These are phyloP conservation scores for Solanum hybrid DNA, from an alignment of 305 asterid genomes.

Conservation along the genomic window DNA sequence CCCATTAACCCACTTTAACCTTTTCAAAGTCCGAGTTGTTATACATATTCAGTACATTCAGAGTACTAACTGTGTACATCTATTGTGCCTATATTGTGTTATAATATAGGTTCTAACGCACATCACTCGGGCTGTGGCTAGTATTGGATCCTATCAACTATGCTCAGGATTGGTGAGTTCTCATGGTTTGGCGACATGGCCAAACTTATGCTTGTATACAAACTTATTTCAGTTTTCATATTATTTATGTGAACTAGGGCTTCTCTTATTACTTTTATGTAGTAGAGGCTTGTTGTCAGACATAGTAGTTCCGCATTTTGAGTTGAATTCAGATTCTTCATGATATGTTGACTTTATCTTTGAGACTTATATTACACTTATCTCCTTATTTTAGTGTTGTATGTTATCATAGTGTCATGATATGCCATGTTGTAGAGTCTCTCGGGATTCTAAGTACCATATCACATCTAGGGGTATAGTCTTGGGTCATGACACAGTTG, in stretches of 20 bases:
- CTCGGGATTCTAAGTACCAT: background rate
- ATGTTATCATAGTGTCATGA: background rate
- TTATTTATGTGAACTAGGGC: background rate
- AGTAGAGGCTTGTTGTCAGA: background rate
- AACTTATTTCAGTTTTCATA: too few species aligned
- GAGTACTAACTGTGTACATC: background rate
- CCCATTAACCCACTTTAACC: too few species aligned
- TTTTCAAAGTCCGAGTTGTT: too few species aligned
- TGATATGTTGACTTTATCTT: background rate
- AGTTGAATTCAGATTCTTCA: background rate
- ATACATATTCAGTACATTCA: too few species aligned
- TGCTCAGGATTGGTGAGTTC: background rate
- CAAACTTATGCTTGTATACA: background rate
- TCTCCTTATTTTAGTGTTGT: background rate
- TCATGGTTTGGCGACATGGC: background rate
- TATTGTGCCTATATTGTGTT: background rate
- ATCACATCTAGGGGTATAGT: background rate
- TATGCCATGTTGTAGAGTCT: background rate
- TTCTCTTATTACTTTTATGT: background rate
- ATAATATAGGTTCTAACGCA: background rate
- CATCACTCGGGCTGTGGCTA: background rate
- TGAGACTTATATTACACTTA: background rate
- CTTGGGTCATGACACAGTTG: too few species aligned
- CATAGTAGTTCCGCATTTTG: background rate
- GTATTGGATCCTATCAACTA: background rate